Percentiles rank a stretch among this genome's conserved stretches.
Conservation (phyloP, 1,139 yeast genomes). For the Candida gigantensis region DNA sequence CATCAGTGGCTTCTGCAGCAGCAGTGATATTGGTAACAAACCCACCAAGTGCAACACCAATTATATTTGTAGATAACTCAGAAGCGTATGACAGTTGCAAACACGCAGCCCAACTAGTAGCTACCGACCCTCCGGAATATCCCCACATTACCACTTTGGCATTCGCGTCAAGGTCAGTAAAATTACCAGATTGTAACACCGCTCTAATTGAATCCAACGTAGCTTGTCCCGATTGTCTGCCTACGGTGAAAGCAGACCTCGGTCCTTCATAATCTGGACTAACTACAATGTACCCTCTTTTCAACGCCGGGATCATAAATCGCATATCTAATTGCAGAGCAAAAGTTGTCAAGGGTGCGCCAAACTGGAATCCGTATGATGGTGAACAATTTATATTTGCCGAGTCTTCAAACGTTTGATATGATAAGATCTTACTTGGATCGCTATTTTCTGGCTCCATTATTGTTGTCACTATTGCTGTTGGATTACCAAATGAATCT, state of each 20-base stretch:
- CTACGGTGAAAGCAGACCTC: slow-evolving; percentile 24
- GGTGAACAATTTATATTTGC: slow-evolving; percentile 16
- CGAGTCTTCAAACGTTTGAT: slow-evolving; percentile 18
- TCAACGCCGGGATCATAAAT: slow-evolving; percentile 20
- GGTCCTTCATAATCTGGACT: slow-evolving; percentile 28
- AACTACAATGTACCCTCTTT: slow-evolving; percentile 27
- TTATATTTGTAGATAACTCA: slow-evolving; percentile 24
- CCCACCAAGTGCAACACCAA: slow-evolving; percentile 38
- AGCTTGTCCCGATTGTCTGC: slow-evolving; percentile 24
- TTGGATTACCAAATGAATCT: slow-evolving; percentile 32
- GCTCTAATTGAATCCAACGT: slow-evolving; percentile 25
- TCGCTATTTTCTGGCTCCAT: slow-evolving; percentile 32
- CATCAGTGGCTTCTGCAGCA: slow-evolving; percentile 26
- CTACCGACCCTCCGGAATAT: slow-evolving; percentile 31
- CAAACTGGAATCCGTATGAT: slow-evolving; percentile 16
- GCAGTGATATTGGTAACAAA: slow-evolving; percentile 26
- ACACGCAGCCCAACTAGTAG: slow-evolving; percentile 30
- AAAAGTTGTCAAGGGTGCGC: slow-evolving; percentile 14
- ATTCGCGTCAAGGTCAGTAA: slow-evolving; percentile 22
- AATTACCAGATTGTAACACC: slow-evolving; percentile 17
- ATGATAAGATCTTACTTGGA: slow-evolving; percentile 22
- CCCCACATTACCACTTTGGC: slow-evolving; percentile 28
- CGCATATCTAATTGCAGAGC: slow-evolving; percentile 22
- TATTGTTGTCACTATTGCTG: slow-evolving; percentile 32
- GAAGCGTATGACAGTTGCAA: slow-evolving; percentile 36